Evolutionary conservation across 345 rosid species (phyloP).

Genomic region (Ceriops zippeliana): DNA sequence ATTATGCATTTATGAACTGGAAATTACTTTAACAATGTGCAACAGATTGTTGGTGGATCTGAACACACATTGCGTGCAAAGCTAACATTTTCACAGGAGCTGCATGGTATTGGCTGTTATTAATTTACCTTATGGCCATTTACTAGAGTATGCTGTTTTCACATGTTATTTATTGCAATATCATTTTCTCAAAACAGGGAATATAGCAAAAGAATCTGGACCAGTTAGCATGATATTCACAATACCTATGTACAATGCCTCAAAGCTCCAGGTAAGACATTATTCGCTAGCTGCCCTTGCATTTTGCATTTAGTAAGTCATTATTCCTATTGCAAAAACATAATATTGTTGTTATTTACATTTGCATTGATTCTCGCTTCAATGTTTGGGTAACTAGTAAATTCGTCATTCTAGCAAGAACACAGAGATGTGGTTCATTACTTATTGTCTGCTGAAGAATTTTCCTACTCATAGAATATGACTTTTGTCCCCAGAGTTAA

Average conservation of each 20-base stretch:
- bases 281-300: too few relatives aligned
- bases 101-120: conserved; percentile 50
- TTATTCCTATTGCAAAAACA: not conserved
- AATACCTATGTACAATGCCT: conserved; percentile 92
- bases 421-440: too few relatives aligned
- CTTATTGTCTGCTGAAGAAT: too few relatives aligned
- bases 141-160: not conserved
- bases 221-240: conserved; percentile 97
- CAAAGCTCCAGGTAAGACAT: conserved; percentile 76
- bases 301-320: not conserved
- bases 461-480: too few relatives aligned
- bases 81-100: conserved; percentile 89
- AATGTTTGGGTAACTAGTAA: too few relatives aligned
- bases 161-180: too few relatives aligned
- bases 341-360: not conserved
- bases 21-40: conserved; percentile 12
- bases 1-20: not conserved
- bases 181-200: conserved; percentile 46
- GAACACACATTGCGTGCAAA: conserved; percentile 89
- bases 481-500: too few relatives aligned
- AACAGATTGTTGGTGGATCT: conserved; percentile 87
- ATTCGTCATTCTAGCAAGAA: too few relatives aligned
- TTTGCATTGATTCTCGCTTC: too few relatives aligned
- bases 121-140: not conserved
- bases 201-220: conserved; percentile 92